Base-by-base conservation (phyloP, 371 early-diverging fungal species). In the Mortierella sp. region DNA sequence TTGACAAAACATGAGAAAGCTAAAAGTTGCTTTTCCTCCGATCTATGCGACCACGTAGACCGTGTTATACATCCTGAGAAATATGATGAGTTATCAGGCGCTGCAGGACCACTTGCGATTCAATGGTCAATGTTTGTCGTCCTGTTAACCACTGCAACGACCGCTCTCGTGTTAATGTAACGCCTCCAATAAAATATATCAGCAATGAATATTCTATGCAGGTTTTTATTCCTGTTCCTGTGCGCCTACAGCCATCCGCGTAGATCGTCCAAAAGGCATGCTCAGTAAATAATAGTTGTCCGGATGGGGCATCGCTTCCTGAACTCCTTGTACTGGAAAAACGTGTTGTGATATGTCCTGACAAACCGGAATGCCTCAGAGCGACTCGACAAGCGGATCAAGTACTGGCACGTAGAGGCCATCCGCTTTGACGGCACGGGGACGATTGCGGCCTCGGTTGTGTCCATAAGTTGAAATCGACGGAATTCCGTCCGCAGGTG, bases 281-380 rank as follows among this genome's bases (percentile, higher is more conserved):
- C 59, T 69, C 71, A 86, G 55, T 81, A 86, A 34, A 81, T 81
- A 26, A 86, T 72, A 13, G 79, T 81, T 0, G 79, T 72, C 16
- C 82, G 74, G 19, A 86, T 76, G 16, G 79, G 86, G 61, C 86
- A 86, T 54, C 82, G 59, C 71, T 53, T 81, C 50, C 86, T 59
- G 57, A 74, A 86, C 61, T 86, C 79, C 16, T 55, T 50, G 54
- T 3, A 74, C 69, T 79, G 75, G 51, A 74, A 86, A 26, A 72
- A 81, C 5, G 86, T 79, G 51, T 86, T 86, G 26, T 86, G 86
- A 31, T 86, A 86, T n/a, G 86, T 86, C 48, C 86, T 78, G 28
- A 86, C 77, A 46, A 86, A 86, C 53, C 86, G 86, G 43, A 48
- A 86, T 11, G 86, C 86, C 57, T 86, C 86, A 5, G 86, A 86